phyloP scores from a whole-genome alignment of 2,329 filamentous ascomycete genomes.

The Monosporascus sp. region DNA sequence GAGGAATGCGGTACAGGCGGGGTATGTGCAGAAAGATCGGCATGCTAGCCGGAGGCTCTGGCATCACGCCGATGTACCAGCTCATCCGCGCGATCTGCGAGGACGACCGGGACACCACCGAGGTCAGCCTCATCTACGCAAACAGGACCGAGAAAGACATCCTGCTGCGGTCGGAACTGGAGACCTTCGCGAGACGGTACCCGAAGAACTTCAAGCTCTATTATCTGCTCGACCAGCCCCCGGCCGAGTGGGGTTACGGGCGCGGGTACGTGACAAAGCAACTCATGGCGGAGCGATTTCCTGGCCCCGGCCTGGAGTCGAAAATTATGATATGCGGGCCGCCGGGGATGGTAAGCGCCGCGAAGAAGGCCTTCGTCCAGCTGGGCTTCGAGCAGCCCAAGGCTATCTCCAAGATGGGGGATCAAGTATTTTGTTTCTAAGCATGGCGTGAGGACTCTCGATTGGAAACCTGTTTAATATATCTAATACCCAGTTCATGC shows the following conservation, averaged over 20 bases:
- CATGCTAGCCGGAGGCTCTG: slow-evolving; percentile 49
- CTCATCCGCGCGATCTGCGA: slow-evolving; percentile 60
- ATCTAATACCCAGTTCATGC: no score
- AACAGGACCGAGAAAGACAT: slow-evolving; percentile 57
- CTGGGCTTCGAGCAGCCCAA: slow-evolving; percentile 48
- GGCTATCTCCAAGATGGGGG: slow-evolving; percentile 44
- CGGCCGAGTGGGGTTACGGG: slow-evolving; percentile 41
- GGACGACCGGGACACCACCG: slow-evolving; percentile 51
- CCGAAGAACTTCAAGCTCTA: slow-evolving; percentile 49
- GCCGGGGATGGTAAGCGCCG: slow-evolving; percentile 53
- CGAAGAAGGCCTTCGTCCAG: slow-evolving; percentile 43
- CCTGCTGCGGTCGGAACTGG: slow-evolving; percentile 50
- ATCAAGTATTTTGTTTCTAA: slow-evolving; percentile 44
- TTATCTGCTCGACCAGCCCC: slow-evolving; percentile 48
- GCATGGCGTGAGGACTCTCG: neutral
- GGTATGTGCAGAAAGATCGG: slow-evolving; percentile 40
- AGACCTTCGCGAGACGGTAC: slow-evolving; percentile 44
- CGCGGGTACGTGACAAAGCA: slow-evolving; percentile 47
- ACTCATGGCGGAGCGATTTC: slow-evolving; percentile 44
- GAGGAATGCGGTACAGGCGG: slow-evolving; percentile 46
- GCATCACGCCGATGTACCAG: slow-evolving; percentile 55
- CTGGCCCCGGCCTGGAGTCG: slow-evolving; percentile 36
- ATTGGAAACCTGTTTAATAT: neutral
- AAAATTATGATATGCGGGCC: slow-evolving; percentile 58
- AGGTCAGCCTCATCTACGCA: slow-evolving; percentile 53